Conservation (phyloP, 345 rosid species). For the Eucalyptus polybractea region DNA sequence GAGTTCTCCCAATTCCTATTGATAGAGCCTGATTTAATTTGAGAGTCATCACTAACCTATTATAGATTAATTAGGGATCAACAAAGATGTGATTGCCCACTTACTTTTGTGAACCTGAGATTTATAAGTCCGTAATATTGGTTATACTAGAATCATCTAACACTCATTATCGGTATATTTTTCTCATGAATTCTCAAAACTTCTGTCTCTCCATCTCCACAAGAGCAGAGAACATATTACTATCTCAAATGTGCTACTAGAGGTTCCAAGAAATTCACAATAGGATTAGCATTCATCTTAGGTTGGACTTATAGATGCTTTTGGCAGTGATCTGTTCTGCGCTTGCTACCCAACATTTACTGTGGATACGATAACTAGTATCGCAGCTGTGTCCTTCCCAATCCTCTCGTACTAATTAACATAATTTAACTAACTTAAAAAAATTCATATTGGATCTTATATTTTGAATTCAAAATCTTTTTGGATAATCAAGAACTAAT, state of each 20-base stretch:
- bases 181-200: background rate
- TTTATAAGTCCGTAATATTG: too few species aligned
- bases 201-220: background rate
- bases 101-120: background rate
- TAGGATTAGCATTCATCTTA: background rate
- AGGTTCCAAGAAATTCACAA: background rate
- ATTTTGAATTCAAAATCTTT: background rate
- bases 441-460: background rate
- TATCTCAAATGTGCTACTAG: background rate
- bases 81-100: accelerated
- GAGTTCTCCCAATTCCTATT: background rate
- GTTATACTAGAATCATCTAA: background rate
- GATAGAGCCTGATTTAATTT: background rate
- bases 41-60: background rate
- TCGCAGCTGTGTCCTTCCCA: background rate
- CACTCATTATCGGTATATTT: background rate
- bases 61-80: too few species aligned
- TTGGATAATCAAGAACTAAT: too few species aligned
- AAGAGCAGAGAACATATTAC: too few species aligned
- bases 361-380: background rate
- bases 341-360: background rate
- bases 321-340: background rate
- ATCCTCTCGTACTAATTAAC: background rate
- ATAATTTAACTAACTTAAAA: background rate
- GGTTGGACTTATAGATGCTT: background rate